Base-by-base conservation (phyloP, 192 early-diverging fungal genomes). In the Linnemannia exigua region DNA sequence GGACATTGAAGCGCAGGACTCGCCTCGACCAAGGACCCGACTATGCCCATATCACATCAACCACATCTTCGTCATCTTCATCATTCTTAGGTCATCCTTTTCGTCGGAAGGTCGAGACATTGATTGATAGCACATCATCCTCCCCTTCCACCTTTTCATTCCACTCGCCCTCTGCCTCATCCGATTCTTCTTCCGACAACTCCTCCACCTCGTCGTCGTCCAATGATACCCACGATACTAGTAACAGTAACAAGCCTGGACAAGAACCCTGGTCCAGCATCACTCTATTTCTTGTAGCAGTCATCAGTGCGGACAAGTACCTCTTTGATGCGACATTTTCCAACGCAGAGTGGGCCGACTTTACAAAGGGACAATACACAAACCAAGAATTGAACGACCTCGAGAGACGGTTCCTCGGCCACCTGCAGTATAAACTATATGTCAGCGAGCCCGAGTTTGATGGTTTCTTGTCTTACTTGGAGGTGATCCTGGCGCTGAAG, bases 271-370 rank as follows among this genome's bases (percentile, higher is more conserved):
- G 90, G 90, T 79, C 74, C 1, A 79, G 84, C 20, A 80, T 87
- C n/a, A 82, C 89, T 22, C 77, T 91, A 0, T 90, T 91, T 36
- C 81, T 90, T 17, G 88, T 88, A 6, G 73, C 88, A 9, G 88
- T 91, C 41, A 82, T 91, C 25, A 85, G 82, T 37, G 90, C 90
- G 5, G 90, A 91, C 67, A 91, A 91, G 79, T 91, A 89, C n/a
- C 78, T 90, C 61, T 88, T 88, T 36, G 90, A 91, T 81, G 81
- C 85, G 20, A 90, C 89, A 0, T 91, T 81, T 50, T 70, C 87
- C 12, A 91, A 90, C 67, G 75, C 87, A 1, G 90, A 90, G 47
- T 91, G 90, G 90, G 82, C 87, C n/a, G 88, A 88, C 19, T 88
- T 82, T 25, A 89, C 89, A 17, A 52, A 69, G 20, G 81, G 79